A percentile compares a stretch with the other conserved stretches of the same genome.
Evolutionary conservation across 2,329 filamentous ascomycete species (phyloP).

Genomic region (Talaromyces islandicus): DNA sequence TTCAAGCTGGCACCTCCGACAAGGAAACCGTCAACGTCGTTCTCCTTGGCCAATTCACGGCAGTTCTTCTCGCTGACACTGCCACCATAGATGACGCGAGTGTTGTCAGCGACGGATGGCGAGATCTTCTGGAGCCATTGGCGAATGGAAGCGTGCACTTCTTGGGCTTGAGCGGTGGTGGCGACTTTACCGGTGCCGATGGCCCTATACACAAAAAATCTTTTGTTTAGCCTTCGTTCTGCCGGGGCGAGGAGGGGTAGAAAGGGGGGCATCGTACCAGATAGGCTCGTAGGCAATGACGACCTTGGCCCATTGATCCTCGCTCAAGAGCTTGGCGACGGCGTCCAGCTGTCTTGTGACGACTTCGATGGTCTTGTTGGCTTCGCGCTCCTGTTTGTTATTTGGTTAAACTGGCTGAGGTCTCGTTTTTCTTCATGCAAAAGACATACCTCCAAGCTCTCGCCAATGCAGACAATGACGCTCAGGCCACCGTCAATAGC

Average conservation of each 20-base stretch:
- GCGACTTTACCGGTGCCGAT: conserved; percentile 91
- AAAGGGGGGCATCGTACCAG: conserved; percentile 60
- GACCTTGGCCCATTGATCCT: conserved; percentile 85
- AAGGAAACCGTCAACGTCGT: conserved; percentile 96
- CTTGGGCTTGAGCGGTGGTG: conserved; percentile 82
- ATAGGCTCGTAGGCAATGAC: conserved; percentile 99
- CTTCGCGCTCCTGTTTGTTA: conserved; percentile 64
- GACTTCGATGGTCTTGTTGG: conserved; percentile 69
- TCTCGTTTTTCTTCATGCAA: no score
- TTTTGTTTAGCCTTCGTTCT: not conserved
- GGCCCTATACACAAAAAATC: conserved; percentile 39
- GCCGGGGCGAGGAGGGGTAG: not conserved
- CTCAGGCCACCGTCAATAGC: conserved; percentile 79
- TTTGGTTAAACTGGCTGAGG: not conserved
- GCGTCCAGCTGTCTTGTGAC: conserved; percentile 74
- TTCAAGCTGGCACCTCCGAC: conserved; percentile 95
- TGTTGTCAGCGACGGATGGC: conserved; percentile 72
- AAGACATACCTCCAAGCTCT: conserved; percentile 66
- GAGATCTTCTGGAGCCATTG: conserved; percentile 79
- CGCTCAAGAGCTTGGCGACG: conserved; percentile 59
- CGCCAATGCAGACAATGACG: conserved; percentile 96
- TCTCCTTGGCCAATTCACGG: conserved; percentile 81
- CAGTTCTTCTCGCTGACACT: conserved; percentile 99
- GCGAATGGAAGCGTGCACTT: conserved; percentile 88
- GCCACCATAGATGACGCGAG: conserved; percentile 92